Base-by-base conservation (phyloP, 306 rosid species). In the Parietaria judaica region DNA sequence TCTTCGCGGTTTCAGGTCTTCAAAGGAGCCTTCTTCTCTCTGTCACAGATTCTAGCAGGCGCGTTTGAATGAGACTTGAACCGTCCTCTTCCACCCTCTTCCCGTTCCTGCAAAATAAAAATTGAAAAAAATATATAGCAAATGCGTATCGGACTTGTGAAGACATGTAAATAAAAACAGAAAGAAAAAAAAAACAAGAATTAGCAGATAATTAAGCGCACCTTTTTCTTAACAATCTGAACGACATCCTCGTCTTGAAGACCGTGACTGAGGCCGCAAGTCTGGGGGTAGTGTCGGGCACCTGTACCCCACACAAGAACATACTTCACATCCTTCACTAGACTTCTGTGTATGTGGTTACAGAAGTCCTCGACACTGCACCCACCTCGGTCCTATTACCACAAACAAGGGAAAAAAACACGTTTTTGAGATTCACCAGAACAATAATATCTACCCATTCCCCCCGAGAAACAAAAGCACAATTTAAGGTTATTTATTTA, bases 171-270 rank as follows among this genome's bases (percentile, higher is more conserved):
- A 23, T 23, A 23, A 0, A 0, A 23, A 23, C 2, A 23, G 31
- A 23, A 4, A 49, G 6, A 49, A 44, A 35, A 8, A 47, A 36
- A 35, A 37, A 36, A 1, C 65, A 57, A 49, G 61, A 53, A 65
- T 53, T 8, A 8, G 45, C 45, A 41, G 9, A 41, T 5, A 41
- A 49, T 10, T 46, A 48, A 14, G 36, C 34, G 36, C 14, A 94
- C 99, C 99, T 94, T 94, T 81, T 94, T 94, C 97, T 94, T 94
- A 36, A 94, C 99, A 61, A 94, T 81, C 82, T 94, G 99, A 74
- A 94, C 99, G 63, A 94, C 97, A 15, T 94, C 99, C 66, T 94
- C 97, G 13, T 94, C 99, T 1, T 65, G 71, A 75, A 94, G 96
- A 74, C 56, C 17, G 8, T 94, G 91, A 61, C 85, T 49, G 70